Percentiles rank a stretch among this genome's conserved stretches.
phyloP scores from a whole-genome alignment of 305 asterid genomes.

The Solanum hybrid region DNA sequence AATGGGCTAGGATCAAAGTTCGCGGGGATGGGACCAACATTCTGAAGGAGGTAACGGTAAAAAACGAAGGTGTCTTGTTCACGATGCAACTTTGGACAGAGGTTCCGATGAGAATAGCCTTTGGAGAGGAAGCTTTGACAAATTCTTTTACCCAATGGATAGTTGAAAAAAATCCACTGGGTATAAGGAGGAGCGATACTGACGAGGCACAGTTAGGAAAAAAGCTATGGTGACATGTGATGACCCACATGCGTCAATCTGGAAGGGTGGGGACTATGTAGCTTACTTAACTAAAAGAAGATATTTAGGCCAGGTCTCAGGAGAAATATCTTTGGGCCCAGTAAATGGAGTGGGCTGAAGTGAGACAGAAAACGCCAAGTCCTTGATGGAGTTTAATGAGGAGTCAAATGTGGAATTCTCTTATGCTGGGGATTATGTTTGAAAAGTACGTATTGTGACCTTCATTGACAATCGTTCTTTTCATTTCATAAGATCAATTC shows the following conservation, averaged over 20 bases:
- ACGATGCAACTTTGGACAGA: not conserved
- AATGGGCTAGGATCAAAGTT: not conserved
- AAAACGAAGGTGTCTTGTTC: not conserved
- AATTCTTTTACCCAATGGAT: not conserved
- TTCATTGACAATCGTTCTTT: not conserved
- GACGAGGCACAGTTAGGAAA: not conserved
- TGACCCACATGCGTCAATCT: not conserved
- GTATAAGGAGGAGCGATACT: not conserved
- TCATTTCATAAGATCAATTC: not conserved
- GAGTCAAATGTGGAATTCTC: not conserved
- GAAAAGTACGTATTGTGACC: not conserved
- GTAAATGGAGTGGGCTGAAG: not conserved
- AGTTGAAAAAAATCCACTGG: not conserved
- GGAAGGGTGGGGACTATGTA: not conserved
- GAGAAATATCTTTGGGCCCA: not conserved
- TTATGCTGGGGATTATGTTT: not conserved
- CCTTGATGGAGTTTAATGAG: not conserved
- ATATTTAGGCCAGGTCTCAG: not conserved
- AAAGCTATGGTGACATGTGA: not conserved
- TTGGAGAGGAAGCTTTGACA: not conserved
- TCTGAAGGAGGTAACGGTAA: not conserved
- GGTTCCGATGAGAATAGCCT: not conserved
- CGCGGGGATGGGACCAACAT: not conserved
- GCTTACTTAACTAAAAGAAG: not conserved
- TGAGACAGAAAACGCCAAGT: not conserved